These are phyloP conservation scores for Austroboletus rostrupii DNA, from an alignment of 1,284 basidiomycete genomes.

Conservation along the genomic window DNA sequence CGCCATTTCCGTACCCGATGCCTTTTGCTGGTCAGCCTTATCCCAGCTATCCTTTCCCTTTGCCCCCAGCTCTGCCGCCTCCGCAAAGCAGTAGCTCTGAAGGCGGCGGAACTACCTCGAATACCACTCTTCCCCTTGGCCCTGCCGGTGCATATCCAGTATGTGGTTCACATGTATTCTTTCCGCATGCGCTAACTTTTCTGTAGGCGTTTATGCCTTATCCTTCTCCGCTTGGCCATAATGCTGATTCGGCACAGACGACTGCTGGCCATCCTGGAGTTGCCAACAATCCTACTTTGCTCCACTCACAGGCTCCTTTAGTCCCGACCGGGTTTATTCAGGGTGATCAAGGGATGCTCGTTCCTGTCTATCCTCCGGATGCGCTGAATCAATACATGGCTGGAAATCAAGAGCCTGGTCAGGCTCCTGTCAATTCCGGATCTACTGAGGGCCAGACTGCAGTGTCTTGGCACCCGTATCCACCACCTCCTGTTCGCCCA, in stretches of 20 bases:
- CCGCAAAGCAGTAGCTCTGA: slow-evolving; percentile 38
- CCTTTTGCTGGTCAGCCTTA: slow-evolving; percentile 47
- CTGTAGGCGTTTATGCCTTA: slow-evolving; percentile 44
- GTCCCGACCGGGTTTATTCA: slow-evolving; percentile 68
- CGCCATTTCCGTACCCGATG: slow-evolving; percentile 47
- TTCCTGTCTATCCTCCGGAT: slow-evolving; percentile 69
- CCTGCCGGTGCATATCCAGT: slow-evolving; percentile 44
- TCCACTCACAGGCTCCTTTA: slow-evolving; percentile 51
- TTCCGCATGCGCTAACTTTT: slow-evolving; percentile 8
- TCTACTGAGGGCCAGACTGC: slow-evolving; percentile 23
- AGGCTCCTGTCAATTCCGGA: slow-evolving; percentile 14
- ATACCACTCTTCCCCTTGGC: slow-evolving; percentile 32
- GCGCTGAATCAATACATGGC: slow-evolving; percentile 56
- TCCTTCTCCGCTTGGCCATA: slow-evolving; percentile 33
- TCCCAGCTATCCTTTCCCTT: slow-evolving; percentile 39
- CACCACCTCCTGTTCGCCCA: slow-evolving; percentile 25
- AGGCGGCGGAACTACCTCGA: slow-evolving; percentile 30
- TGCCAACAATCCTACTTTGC: slow-evolving; percentile 22
- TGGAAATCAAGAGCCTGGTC: slow-evolving; percentile 25
- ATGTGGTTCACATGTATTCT: slow-evolving; percentile 19
- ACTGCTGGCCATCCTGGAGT: slow-evolving; percentile 17
- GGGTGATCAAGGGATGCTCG: slow-evolving; percentile 63
- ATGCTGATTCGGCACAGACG: slow-evolving; percentile 23
- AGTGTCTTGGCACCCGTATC: slow-evolving; percentile 28
- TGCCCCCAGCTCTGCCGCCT: slow-evolving; percentile 24